A percentile compares a stretch with the other conserved stretches of the same genome.
Conservation (phyloP, 345 rosid genomes). For the Mercurialis annua region DNA sequence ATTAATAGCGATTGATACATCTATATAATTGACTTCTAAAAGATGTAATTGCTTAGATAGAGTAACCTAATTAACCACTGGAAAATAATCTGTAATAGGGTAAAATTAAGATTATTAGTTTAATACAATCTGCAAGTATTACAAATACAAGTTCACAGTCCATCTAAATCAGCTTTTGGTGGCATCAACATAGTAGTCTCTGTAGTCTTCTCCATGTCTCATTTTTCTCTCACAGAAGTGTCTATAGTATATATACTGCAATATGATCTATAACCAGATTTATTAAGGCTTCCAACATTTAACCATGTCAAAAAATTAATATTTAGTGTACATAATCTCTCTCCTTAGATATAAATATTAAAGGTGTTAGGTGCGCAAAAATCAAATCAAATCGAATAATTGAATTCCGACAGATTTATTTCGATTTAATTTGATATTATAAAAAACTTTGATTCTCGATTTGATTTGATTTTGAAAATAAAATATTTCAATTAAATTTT, state of each 20-base stretch:
- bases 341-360: too few relatives aligned
- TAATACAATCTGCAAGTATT: not conserved
- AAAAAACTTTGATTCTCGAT: too few relatives aligned
- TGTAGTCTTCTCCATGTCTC: slow-evolving; percentile 28
- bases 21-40: not conserved
- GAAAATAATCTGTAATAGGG: too few relatives aligned
- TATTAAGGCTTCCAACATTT: slow-evolving; percentile 40
- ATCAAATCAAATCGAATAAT: too few relatives aligned
- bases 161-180: slow-evolving; percentile 18
- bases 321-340: too few relatives aligned
- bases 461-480: not conserved
- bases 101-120: not conserved
- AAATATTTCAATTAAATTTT: not conserved
- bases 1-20: too few relatives aligned
- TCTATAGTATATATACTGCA: slow-evolving; percentile 85
- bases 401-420: too few relatives aligned
- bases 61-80: not conserved
- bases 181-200: slow-evolving; percentile 46
- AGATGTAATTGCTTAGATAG: not conserved
- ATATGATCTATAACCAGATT: slow-evolving; percentile 47
- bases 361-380: too few relatives aligned
- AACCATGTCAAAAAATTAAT: too few relatives aligned
- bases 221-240: slow-evolving; percentile 26
- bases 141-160: not conserved
- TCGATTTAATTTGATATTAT: too few relatives aligned